These are phyloP conservation scores for Candida glaebosa DNA, from an alignment of 805 yeast species.

Conservation along the genomic window DNA sequence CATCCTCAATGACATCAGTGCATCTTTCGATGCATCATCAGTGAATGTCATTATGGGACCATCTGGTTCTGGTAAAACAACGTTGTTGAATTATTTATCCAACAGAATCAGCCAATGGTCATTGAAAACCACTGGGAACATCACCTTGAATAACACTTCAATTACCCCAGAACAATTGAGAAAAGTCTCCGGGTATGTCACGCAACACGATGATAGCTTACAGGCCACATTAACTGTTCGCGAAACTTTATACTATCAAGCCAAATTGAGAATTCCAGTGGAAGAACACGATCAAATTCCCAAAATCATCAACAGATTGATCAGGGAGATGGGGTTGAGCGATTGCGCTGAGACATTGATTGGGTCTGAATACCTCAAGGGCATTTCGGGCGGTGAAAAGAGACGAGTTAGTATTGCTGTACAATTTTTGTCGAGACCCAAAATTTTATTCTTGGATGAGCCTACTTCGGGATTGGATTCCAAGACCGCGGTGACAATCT, in stretches of 20 bases:
- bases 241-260: conserved; percentile 74
- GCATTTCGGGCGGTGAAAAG: conserved; percentile 57
- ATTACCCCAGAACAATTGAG: conserved; percentile 17
- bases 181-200: conserved; percentile 63
- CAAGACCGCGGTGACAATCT: conserved; percentile 67
- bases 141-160: conserved; percentile 1
- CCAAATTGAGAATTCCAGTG: conserved; percentile 57
- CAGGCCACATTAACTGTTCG: conserved; percentile 70
- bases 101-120: conserved; percentile 38
- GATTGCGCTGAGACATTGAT: conserved; percentile 73
- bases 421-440: conserved; percentile 70
- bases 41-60: conserved; percentile 47
- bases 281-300: conserved; percentile 38
- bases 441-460: conserved; percentile 72
- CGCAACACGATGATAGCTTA: conserved; percentile 76
- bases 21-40: conserved; percentile 27
- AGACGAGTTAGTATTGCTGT: conserved; percentile 80
- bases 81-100: conserved; percentile 42
- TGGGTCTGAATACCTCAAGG: conserved; percentile 36
- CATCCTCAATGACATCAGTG: conserved; percentile 25
- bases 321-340: conserved; percentile 61
- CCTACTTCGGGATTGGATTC: conserved; percentile 90
- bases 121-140: conserved; percentile 21
- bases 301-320: conserved; percentile 51
- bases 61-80: conserved; percentile 44